Percentiles rank a stretch among this genome's conserved stretches.
phyloP scores from a whole-genome alignment of 768 basidiomycete species.

The Serendipita vermifera region DNA sequence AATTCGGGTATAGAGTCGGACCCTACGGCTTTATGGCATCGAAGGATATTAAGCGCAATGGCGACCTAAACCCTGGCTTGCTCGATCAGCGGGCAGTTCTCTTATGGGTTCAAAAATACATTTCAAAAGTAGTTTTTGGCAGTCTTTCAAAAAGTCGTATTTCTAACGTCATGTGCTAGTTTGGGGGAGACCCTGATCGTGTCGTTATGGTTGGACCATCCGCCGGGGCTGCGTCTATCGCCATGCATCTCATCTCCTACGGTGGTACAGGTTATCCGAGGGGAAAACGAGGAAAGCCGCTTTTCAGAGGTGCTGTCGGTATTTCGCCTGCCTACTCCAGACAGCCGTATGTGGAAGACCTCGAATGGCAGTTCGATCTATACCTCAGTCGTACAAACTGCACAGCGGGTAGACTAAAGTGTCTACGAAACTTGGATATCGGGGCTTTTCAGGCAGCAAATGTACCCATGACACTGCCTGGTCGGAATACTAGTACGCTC shows the following conservation, averaged over 20 bases:
- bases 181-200: slow-evolving; percentile 17
- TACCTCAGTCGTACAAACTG: slow-evolving; percentile 32
- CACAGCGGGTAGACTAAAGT: slow-evolving; percentile 33
- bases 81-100: slow-evolving; percentile 31
- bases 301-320: slow-evolving; percentile 14
- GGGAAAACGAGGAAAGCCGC: no score
- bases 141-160: no score
- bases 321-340: slow-evolving; percentile 12
- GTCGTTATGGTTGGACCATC: slow-evolving; percentile 11
- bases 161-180: no score
- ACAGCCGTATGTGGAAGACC: not conserved
- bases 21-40: slow-evolving; percentile 23
- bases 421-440: slow-evolving; percentile 22
- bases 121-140: no score
- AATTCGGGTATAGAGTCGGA: slow-evolving; percentile 15
- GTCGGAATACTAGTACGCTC: slow-evolving; percentile 19
- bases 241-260: slow-evolving; percentile 14
- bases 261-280: slow-evolving; percentile 5
- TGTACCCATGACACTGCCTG: slow-evolving; percentile 21
- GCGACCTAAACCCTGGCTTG: slow-evolving; percentile 29
- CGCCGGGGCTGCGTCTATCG: slow-evolving; percentile 5
- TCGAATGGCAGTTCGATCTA: slow-evolving; percentile 14
- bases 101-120: slow-evolving; percentile 30
- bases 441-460: slow-evolving; percentile 27
- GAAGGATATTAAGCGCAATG: slow-evolving; percentile 24